These are phyloP conservation scores for Cicer bijugum DNA, from an alignment of 306 rosid genomes.

Conservation along the genomic window DNA sequence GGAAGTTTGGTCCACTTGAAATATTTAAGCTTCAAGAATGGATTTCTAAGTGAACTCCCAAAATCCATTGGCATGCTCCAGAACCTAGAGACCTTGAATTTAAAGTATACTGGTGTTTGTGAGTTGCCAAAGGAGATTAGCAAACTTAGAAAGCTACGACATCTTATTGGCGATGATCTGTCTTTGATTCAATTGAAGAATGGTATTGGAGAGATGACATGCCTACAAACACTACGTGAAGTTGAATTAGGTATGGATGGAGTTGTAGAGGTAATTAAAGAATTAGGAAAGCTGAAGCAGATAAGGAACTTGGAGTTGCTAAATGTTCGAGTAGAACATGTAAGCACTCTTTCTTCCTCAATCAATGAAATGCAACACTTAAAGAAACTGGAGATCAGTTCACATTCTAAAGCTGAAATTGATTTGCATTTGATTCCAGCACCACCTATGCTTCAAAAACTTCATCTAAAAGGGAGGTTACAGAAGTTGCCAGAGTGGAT, in stretches of 20 bases:
- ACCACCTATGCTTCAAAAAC: background rate
- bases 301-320: background rate
- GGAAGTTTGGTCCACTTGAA: no score
- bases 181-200: background rate
- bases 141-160: constrained; percentile 25
- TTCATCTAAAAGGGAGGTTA: background rate
- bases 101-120: background rate
- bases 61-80: constrained; percentile 14
- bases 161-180: fast-evolving
- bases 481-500: background rate
- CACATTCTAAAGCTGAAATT: background rate
- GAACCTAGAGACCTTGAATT: constrained; percentile 4
- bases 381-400: background rate
- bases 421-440: background rate
- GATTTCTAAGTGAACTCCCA: background rate
- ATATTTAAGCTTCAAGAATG: no score
- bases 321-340: background rate
- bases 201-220: background rate
- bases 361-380: constrained; percentile 1
- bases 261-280: background rate
- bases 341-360: background rate
- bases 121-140: constrained; percentile 1
- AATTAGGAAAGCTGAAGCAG: background rate
- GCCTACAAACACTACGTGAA: background rate
- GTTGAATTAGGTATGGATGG: background rate